Conservation (phyloP, 1,139 yeast species). For the Suhomyces terraborum region DNA sequence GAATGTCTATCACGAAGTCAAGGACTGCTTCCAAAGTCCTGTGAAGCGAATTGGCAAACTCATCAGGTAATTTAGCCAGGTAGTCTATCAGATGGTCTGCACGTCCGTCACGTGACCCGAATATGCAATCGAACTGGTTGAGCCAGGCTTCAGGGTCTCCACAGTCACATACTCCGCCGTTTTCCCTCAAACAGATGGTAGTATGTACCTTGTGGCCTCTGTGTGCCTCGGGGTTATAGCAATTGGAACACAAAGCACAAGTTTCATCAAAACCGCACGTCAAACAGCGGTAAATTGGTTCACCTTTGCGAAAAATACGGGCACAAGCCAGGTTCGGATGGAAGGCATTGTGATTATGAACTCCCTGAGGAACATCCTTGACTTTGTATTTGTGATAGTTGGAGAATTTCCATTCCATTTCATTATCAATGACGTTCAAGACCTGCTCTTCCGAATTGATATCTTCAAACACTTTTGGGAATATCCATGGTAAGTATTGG, state of each 20-base stretch:
- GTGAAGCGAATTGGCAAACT: slow-evolving; percentile 35
- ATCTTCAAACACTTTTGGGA: slow-evolving; percentile 40
- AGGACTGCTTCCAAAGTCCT: slow-evolving; percentile 56
- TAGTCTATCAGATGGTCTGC: slow-evolving; percentile 2
- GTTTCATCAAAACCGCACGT: slow-evolving; percentile 88
- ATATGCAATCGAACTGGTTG: slow-evolving; percentile 36
- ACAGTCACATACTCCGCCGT: slow-evolving; percentile 82
- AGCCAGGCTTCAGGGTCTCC: slow-evolving; percentile 67
- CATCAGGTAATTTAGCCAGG: slow-evolving; percentile 33
- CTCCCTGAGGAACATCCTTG: slow-evolving; percentile 25
- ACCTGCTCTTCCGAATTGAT: slow-evolving; percentile 13
- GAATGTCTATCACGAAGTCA: slow-evolving; percentile 78
- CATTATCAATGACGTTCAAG: slow-evolving; percentile 30
- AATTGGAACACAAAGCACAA: slow-evolving; percentile 79
- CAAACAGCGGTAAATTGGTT: slow-evolving; percentile 79
- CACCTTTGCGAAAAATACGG: slow-evolving; percentile 75
- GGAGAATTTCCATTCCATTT: slow-evolving; percentile 41
- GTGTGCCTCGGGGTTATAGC: slow-evolving; percentile 74
- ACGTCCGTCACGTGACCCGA: slow-evolving; percentile 13
- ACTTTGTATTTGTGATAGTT: slow-evolving; percentile 31
- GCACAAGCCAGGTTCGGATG: slow-evolving; percentile 80
- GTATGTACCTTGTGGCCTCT: slow-evolving; percentile 74
- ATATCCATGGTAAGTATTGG: slow-evolving; percentile 48
- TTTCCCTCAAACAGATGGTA: slow-evolving; percentile 73
- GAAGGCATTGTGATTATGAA: slow-evolving; percentile 42